A percentile compares a stretch with the other conserved stretches of the same genome.
Conservation (phyloP, 805 yeast species). For the Cephaloascus albidus region DNA sequence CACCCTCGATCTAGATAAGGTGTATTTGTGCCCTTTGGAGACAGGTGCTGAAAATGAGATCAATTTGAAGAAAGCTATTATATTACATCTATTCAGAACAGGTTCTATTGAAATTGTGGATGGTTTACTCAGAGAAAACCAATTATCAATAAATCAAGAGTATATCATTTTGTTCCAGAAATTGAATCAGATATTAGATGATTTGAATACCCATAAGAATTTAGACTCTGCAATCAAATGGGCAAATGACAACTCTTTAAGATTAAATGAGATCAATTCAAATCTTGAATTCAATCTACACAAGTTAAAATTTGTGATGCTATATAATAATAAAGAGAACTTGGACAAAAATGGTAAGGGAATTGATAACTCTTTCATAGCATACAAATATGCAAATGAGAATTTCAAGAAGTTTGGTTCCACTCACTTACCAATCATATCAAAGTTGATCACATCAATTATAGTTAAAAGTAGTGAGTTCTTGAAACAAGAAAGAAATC, state of each 20-base stretch:
- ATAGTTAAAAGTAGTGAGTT: conserved; percentile 8
- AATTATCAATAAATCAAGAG: conserved; percentile 12
- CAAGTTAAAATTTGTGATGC: conserved; percentile 27
- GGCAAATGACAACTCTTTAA: conserved; percentile 19
- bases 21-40: conserved; percentile 7
- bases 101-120: conserved; percentile 14
- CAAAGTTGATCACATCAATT: conserved; percentile 32
- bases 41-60: conserved; percentile 16
- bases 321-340: conserved; percentile 10
- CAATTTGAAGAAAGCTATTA: conserved; percentile 16
- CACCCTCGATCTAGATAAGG: not conserved
- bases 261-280: conserved; percentile 22
- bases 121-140: conserved; percentile 15
- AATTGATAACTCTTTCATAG: conserved; percentile 13
- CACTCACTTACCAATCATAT: conserved; percentile 28
- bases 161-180: conserved; percentile 25
- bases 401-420: conserved; percentile 28
- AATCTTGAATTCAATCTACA: conserved; percentile 37
- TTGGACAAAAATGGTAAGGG: not conserved
- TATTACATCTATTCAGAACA: conserved; percentile 18
- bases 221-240: conserved; percentile 39
- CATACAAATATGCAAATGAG: conserved; percentile 33
- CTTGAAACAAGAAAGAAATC: conserved; percentile 68
- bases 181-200: conserved; percentile 31
- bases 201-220: conserved; percentile 21